Conservation (phyloP, 1,284 basidiomycete genomes). For the Sporisorium sorghi region DNA sequence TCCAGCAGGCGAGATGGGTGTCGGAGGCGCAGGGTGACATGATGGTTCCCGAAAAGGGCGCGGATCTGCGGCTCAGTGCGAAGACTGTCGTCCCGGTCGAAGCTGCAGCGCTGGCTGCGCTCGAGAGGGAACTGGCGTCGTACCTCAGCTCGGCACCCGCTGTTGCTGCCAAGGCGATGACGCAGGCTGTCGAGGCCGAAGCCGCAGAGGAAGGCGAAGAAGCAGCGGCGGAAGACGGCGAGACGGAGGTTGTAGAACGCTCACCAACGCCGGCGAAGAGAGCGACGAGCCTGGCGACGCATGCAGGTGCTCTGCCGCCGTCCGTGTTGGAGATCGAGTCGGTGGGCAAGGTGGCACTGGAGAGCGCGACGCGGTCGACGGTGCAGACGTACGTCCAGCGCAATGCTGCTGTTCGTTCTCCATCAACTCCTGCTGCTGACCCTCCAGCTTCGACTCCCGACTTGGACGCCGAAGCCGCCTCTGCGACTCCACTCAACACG, state of each 20-base stretch:
- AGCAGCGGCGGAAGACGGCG: conserved; percentile 6
- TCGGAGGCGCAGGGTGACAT: conserved; percentile 25
- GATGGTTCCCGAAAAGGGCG: conserved; percentile 34
- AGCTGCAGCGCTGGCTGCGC: conserved; percentile 1
- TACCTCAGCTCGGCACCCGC: conserved; percentile 6
- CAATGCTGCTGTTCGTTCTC: no score
- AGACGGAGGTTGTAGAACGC: conserved; percentile 20
- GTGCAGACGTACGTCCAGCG: conserved; percentile 28
- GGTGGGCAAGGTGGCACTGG: conserved; percentile 15
- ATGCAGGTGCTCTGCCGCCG: conserved; percentile 15
- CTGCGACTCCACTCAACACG: neutral
- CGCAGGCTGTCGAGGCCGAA: neutral
- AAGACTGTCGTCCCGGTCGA: neutral
- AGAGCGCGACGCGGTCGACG: conserved; percentile 21
- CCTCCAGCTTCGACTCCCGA: neutral
- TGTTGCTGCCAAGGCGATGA: neutral
- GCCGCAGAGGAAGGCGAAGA: conserved; percentile 2
- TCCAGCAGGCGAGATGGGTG: conserved; percentile 20
- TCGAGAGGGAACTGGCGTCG: conserved; percentile 14
- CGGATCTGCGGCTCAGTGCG: conserved; percentile 33
- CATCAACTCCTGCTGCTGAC: neutral
- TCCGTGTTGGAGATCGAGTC: conserved; percentile 9
- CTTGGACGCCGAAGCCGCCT: neutral
- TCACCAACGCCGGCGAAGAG: neutral
- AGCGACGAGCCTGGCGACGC: neutral